Percentiles rank a stretch among this genome's conserved stretches.
These are phyloP conservation scores for Debaryomyces tyrocola DNA, from an alignment of 805 yeast genomes.

Conservation along the genomic window DNA sequence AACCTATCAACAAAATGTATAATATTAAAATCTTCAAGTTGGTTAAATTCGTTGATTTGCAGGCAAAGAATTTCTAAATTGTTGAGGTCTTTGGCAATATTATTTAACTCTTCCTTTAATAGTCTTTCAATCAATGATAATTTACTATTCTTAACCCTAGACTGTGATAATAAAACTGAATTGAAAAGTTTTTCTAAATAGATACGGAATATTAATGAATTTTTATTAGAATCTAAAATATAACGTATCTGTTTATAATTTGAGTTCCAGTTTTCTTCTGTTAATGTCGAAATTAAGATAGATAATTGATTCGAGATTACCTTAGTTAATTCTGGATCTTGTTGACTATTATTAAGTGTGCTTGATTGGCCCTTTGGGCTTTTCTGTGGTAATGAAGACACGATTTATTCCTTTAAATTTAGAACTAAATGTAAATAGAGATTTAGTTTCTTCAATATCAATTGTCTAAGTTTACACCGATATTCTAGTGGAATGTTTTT, in stretches of 20 bases:
- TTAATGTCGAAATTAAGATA: conserved; percentile 47
- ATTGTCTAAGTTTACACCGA: background rate
- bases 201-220: conserved; percentile 15
- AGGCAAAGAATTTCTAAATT: conserved; percentile 22
- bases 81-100: conserved; percentile 24
- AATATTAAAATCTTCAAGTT: conserved; percentile 11
- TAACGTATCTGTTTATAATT: conserved; percentile 47
- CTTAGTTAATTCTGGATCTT: conserved; percentile 30
- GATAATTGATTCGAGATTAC: conserved; percentile 54
- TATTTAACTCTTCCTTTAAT: conserved; percentile 24
- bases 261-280: conserved; percentile 38
- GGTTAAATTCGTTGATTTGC: conserved; percentile 19
- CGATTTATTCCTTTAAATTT: conserved; percentile 18
- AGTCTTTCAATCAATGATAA: conserved; percentile 24
- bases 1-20: conserved; percentile 24
- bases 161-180: background rate
- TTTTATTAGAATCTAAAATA: conserved; percentile 34
- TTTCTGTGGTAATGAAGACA: conserved; percentile 30
- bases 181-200: conserved; percentile 21
- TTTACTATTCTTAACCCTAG: conserved; percentile 7
- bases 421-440: conserved; percentile 1
- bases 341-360: conserved; percentile 10
- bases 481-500: background rate
- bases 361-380: conserved; percentile 42
- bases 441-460: background rate